Conservation (phyloP, 1,284 basidiomycete species). For the Ustilago tritici region DNA sequence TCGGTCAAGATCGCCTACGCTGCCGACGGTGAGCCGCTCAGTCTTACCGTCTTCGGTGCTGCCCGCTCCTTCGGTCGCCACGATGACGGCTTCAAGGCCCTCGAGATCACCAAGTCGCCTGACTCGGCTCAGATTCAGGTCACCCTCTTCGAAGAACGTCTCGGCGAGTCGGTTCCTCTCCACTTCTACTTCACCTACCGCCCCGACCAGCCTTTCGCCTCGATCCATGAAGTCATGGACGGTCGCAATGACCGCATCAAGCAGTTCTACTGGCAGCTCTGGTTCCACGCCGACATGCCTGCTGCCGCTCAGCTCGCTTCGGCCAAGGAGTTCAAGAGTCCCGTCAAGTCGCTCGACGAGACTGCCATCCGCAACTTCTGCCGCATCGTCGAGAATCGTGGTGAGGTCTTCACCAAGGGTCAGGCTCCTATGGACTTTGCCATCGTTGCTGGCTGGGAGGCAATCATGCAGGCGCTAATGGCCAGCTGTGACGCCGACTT, state of each 20-base stretch:
- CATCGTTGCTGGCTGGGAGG: conserved; percentile 91
- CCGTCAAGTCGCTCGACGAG: conserved; percentile 72
- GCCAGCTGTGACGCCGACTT: conserved; percentile 71
- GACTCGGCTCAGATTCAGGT: conserved; percentile 75
- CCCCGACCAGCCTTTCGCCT: conserved; percentile 87
- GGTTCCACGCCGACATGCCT: conserved; percentile 66
- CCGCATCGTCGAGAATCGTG: conserved; percentile 90
- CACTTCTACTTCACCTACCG: conserved; percentile 85
- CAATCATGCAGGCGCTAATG: conserved; percentile 67
- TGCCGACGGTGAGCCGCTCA: conserved; percentile 72
- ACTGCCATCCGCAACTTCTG: conserved; percentile 88
- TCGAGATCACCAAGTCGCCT: conserved; percentile 73
- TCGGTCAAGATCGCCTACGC: conserved; percentile 76
- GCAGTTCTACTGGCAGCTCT: conserved; percentile 67
- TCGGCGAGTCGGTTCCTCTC: conserved; percentile 82
- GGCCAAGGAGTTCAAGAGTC: conserved; percentile 52
- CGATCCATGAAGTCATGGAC: conserved; percentile 89
- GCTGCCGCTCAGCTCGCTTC: conserved; percentile 45
- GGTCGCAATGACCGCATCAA: conserved; percentile 93
- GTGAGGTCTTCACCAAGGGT: conserved; percentile 82
- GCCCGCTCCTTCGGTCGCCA: conserved; percentile 84
- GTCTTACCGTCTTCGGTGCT: conserved; percentile 78
- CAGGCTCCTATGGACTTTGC: conserved; percentile 92
- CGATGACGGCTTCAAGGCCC: conserved; percentile 82
- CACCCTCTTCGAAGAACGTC: conserved; percentile 86